Conservation (phyloP, 1,284 basidiomycete genomes). For the Phellopilus nigrolimitatus region DNA sequence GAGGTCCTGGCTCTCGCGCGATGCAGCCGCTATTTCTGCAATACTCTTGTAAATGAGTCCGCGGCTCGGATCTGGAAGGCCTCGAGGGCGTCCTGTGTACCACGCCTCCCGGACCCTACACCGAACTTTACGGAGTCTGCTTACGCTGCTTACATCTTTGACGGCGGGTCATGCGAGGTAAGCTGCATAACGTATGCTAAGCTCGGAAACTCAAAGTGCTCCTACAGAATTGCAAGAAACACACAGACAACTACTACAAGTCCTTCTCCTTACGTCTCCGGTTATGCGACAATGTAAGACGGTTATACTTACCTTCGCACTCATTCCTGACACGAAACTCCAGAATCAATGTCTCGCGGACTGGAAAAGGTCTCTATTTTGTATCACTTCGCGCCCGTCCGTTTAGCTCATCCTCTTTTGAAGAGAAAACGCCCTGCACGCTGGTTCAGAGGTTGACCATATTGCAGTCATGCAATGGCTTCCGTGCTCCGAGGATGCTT, state of each 20-base stretch:
- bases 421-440: neutral
- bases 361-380: slow-evolving; percentile 4
- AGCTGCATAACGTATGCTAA: slow-evolving; percentile 18
- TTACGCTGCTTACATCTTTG: slow-evolving; percentile 60
- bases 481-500: neutral
- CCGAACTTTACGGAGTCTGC: slow-evolving; percentile 37
- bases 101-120: slow-evolving; percentile 42
- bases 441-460: neutral
- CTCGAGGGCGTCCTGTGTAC: slow-evolving; percentile 34
- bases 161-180: slow-evolving; percentile 53
- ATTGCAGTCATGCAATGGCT: neutral
- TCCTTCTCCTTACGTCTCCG: slow-evolving; percentile 43
- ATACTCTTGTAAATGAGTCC: slow-evolving; percentile 38
- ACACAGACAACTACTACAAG: slow-evolving; percentile 32
- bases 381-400: neutral
- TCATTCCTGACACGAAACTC: slow-evolving; percentile 6
- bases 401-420: neutral
- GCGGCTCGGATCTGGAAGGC: slow-evolving; percentile 48
- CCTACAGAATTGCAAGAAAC: slow-evolving; percentile 24
- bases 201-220: neutral
- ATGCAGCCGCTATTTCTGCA: slow-evolving; percentile 43
- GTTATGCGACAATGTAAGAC: slow-evolving; percentile 40
- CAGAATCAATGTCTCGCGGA: neutral
- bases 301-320: neutral
- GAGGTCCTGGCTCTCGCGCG: slow-evolving; percentile 46